Conservation (phyloP, 164 flowering plant species). For the Amborella trichopoda region DNA sequence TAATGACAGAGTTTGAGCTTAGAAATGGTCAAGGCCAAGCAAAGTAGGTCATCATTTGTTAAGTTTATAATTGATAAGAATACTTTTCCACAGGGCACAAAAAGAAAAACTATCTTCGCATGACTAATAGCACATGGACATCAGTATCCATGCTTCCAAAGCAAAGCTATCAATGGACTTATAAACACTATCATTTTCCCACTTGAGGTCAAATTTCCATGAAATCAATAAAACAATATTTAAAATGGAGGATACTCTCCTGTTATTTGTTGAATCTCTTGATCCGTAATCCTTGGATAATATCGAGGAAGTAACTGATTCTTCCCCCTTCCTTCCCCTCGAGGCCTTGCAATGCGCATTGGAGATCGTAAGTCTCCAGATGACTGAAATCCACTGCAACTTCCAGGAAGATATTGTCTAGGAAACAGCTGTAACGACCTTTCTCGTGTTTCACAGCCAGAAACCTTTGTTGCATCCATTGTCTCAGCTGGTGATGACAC, state of each 20-base stretch:
- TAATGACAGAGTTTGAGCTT: conserved; percentile 57
- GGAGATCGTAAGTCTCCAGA: conserved; percentile 31
- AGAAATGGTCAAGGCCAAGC: conserved; percentile 45
- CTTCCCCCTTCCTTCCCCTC: conserved; percentile 46
- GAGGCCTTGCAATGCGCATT: conserved; percentile 35
- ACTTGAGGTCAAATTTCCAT: too few species aligned
- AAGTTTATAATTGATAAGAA: too few species aligned
- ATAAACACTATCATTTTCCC: too few species aligned
- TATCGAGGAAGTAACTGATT: conserved; percentile 67
- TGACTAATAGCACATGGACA: too few species aligned
- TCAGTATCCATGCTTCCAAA: too few species aligned
- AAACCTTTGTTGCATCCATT: conserved; percentile 22
- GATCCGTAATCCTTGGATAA: conserved; percentile 68
- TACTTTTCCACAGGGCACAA: too few species aligned
- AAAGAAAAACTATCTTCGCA: too few species aligned
- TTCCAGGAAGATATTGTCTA: conserved; percentile 23
- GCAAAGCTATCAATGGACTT: too few species aligned
- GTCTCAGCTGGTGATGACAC: conserved; percentile 23
- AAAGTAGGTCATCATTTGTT: too few species aligned
- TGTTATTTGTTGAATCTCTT: conserved; percentile 72
- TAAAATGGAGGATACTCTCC: conserved; percentile 85
- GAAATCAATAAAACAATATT: too few species aligned
- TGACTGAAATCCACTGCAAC: conserved; percentile 31
- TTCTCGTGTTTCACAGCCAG: conserved; percentile 28
- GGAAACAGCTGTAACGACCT: conserved; percentile 20